Evolutionary conservation across 495 filamentous ascomycete genomes (phyloP).

Genomic region (Annulohypoxylon nitens): DNA sequence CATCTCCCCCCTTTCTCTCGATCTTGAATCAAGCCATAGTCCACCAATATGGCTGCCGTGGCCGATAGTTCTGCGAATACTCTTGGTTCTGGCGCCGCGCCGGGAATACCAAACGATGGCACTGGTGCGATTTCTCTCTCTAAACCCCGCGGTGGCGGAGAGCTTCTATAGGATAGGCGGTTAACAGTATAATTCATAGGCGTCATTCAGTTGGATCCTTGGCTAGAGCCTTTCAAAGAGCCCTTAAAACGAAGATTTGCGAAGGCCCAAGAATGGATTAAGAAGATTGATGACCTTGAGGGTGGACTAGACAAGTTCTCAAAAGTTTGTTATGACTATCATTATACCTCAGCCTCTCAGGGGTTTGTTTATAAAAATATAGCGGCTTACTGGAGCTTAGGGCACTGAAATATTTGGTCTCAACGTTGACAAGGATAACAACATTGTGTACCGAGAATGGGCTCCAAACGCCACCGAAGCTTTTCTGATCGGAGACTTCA

Average conservation of each 20-base stretch:
- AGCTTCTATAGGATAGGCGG: not conserved
- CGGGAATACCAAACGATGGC: constrained; percentile 60
- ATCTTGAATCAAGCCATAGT: constrained; percentile 22
- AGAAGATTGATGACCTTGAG: constrained; percentile 82
- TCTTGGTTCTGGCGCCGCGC: constrained; percentile 51
- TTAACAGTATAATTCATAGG: constrained; percentile 65
- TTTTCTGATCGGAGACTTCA: constrained; percentile 95
- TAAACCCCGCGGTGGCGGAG: not conserved
- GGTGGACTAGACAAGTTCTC: constrained; percentile 95
- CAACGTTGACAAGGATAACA: constrained; percentile 80
- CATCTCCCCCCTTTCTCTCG: constrained; percentile 3
- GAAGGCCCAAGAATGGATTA: constrained; percentile 90
- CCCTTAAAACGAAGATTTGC: constrained; percentile 79
- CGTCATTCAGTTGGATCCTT: constrained; percentile 89
- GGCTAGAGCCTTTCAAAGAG: constrained; percentile 86
- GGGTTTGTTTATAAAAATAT: constrained; percentile 22
- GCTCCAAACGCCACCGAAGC: constrained; percentile 88
- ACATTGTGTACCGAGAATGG: constrained; percentile 96
- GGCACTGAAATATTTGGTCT: constrained; percentile 90
- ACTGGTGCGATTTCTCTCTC: constrained; percentile 54
- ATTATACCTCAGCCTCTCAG: not conserved
- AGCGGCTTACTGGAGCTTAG: constrained; percentile 55
- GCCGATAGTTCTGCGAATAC: constrained; percentile 58
- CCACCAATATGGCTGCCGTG: constrained; percentile 53
- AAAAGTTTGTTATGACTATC: constrained; percentile 65